phyloP scores from a whole-genome alignment of 2,329 filamentous ascomycete genomes.

The Lachnellula cervina region DNA sequence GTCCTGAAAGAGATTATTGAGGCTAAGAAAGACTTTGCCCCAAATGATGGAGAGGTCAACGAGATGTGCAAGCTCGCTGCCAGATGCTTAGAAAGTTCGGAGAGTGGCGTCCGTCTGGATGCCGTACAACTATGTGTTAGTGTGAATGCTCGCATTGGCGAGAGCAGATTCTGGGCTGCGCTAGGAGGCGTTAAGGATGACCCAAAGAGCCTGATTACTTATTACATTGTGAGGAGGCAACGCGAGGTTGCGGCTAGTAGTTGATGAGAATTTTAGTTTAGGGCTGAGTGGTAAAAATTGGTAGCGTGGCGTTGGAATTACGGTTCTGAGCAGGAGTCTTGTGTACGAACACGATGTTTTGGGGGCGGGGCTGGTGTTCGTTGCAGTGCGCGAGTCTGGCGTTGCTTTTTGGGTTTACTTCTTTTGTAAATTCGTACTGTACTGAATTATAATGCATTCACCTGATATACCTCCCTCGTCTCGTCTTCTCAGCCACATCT shows the following conservation, averaged over 20 bases:
- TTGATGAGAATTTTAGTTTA: slow-evolving; percentile 1
- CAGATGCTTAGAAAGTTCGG: slow-evolving; percentile 55
- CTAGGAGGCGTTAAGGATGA: slow-evolving; percentile 64
- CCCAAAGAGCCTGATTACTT: slow-evolving; percentile 71
- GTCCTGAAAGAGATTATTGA: slow-evolving; percentile 56
- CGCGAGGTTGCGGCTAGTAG: slow-evolving; percentile 40
- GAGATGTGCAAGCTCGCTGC: slow-evolving; percentile 47
- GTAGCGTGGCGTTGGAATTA: neutral
- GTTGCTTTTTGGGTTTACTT: neutral
- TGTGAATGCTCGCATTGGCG: slow-evolving; percentile 59
- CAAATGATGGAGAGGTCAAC: slow-evolving; percentile 45
- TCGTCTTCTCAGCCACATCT: neutral
- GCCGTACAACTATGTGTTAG: slow-evolving; percentile 76
- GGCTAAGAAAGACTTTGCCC: slow-evolving; percentile 39
- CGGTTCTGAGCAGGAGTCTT: neutral
- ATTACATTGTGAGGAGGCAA: slow-evolving; percentile 72
- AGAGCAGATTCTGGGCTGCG: slow-evolving; percentile 61
- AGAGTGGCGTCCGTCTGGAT: slow-evolving; percentile 64
- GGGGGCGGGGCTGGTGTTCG: neutral
- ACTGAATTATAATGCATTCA: neutral
- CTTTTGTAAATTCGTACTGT: neutral
- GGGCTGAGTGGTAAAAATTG: neutral
- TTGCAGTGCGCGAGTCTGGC: neutral
- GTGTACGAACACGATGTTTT: neutral
- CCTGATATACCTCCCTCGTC: neutral